These are phyloP conservation scores for Ophiostoma sp. DNA, from an alignment of 2,329 filamentous ascomycete species.

Conservation along the genomic window DNA sequence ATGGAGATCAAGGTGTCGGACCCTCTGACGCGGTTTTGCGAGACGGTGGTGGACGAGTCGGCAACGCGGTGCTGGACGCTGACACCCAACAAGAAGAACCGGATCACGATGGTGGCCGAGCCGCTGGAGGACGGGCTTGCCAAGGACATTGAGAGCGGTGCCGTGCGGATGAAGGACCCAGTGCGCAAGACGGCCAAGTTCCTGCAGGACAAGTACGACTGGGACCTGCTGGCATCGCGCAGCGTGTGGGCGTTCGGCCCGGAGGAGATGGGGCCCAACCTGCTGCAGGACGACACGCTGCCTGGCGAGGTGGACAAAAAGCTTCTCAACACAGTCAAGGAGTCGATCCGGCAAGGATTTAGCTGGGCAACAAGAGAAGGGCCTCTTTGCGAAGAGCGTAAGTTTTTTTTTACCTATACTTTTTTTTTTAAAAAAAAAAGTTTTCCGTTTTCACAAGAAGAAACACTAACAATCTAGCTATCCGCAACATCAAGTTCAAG, in stretches of 20 bases:
- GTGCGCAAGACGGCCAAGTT: constrained; percentile 91
- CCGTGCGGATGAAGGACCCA: constrained; percentile 86
- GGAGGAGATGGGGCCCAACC: constrained; percentile 90
- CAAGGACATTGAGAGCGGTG: constrained; percentile 85
- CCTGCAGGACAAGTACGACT: constrained; percentile 95
- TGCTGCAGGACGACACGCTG: constrained; percentile 92
- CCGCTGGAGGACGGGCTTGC: constrained; percentile 92
- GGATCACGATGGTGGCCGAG: constrained; percentile 97
- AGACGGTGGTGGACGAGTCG: constrained; percentile 95
- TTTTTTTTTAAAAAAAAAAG: constrained; percentile 21
- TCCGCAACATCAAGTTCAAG: constrained; percentile 96
- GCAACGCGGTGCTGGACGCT: constrained; percentile 97
- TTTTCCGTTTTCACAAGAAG: constrained; percentile 22
- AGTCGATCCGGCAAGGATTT: constrained; percentile 92
- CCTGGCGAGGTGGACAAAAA: constrained; percentile 94
- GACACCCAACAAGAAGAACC: constrained; percentile 99
- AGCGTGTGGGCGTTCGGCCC: constrained; percentile 99
- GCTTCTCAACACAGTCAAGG: constrained; percentile 76
- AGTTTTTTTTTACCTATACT: constrained; percentile 39
- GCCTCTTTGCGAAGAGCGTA: constrained; percentile 93
- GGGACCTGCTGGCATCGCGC: constrained; percentile 87
- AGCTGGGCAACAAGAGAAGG: constrained; percentile 95
- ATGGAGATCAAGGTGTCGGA: constrained; percentile 99
- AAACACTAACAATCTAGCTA: constrained; percentile 51
- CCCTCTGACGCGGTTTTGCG: constrained; percentile 93